A percentile compares a stretch with the other conserved stretches of the same genome.
These are phyloP conservation scores for Pythium brassicae DNA, from an alignment of 352 stramenopile genomes.

Conservation along the genomic window DNA sequence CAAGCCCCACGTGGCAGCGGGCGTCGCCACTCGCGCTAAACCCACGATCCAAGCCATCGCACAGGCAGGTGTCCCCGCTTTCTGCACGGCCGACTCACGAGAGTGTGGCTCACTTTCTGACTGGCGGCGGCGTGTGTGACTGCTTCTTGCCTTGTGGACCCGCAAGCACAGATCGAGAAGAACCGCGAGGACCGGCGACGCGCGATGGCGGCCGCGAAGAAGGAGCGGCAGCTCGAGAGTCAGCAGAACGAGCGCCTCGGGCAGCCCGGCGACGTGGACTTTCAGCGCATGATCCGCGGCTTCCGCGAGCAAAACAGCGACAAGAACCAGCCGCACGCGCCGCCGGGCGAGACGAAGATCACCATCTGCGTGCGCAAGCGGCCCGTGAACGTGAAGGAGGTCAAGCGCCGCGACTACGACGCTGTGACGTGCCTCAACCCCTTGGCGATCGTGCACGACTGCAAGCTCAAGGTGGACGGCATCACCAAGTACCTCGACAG, in stretches of 20 bases:
- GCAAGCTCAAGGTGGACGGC: conserved; percentile 97
- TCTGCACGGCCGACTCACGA: no score
- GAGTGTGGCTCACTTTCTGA: background rate
- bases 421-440: conserved; percentile 95
- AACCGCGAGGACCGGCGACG: conserved; percentile 81
- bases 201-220: conserved; percentile 83
- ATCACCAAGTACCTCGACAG: conserved; percentile 99
- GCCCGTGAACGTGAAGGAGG: conserved; percentile 90
- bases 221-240: conserved; percentile 80
- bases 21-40: conserved; percentile 27
- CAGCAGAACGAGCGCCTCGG: conserved; percentile 75
- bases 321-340: conserved; percentile 39
- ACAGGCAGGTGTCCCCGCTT: conserved; percentile 17
- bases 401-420: conserved; percentile 93
- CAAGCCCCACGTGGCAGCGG: conserved; percentile 12
- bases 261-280: conserved; percentile 86
- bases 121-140: background rate
- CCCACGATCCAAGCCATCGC: conserved; percentile 70
- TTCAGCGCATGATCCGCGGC: conserved; percentile 88
- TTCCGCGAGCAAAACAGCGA: conserved; percentile 79
- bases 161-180: conserved; percentile 80
- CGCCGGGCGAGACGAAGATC: conserved; percentile 83
- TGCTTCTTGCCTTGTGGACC: background rate
- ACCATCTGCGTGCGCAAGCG: conserved; percentile 96
- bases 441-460: conserved; percentile 94